A percentile compares a stretch with the other conserved stretches of the same genome.
Evolutionary conservation across 345 rosid genomes (phyloP).

Genomic region (Pseudoturritis turrita): DNA sequence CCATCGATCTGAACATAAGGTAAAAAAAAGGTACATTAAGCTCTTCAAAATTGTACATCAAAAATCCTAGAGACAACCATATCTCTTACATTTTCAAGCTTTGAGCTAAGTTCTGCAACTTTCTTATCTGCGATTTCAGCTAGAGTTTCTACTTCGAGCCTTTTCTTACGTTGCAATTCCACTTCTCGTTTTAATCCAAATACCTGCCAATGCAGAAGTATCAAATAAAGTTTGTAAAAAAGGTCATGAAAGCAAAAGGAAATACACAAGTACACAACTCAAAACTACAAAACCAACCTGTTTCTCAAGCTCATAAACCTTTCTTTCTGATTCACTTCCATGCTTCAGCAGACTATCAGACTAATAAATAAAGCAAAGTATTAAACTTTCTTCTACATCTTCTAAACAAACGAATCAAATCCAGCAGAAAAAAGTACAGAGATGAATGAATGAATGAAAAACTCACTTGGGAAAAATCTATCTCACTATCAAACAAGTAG

Average conservation of each 20-base stretch:
- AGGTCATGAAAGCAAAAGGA: neutral
- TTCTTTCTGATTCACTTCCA: slow-evolving; percentile 10
- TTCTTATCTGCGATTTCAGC: slow-evolving; percentile 31
- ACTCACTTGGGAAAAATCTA: slow-evolving; percentile 36
- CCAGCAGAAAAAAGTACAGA: neutral
- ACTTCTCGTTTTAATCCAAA: slow-evolving; percentile 28
- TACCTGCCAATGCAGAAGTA: slow-evolving; percentile 24
- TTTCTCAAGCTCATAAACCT: slow-evolving; percentile 33
- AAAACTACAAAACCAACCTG: slow-evolving; percentile 33
- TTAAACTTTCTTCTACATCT: neutral
- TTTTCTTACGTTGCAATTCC: slow-evolving; percentile 34
- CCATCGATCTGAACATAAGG: slow-evolving; percentile 21
- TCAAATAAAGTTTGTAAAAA: neutral
- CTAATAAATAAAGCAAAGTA: slow-evolving; percentile 8
- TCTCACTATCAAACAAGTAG: slow-evolving; percentile 28
- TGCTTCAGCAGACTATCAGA: slow-evolving; percentile 18
- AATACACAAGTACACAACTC: neutral
- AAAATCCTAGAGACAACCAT: neutral
- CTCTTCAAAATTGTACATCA: neutral
- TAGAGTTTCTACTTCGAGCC: slow-evolving; percentile 29
- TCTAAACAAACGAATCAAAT: neutral
- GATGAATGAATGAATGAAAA: neutral
- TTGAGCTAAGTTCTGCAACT: slow-evolving; percentile 27
- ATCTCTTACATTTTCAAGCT: slow-evolving; percentile 31
- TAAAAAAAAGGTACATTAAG: neutral